Conservation (phyloP, 768 basidiomycete species). For the Mycena alexandri region DNA sequence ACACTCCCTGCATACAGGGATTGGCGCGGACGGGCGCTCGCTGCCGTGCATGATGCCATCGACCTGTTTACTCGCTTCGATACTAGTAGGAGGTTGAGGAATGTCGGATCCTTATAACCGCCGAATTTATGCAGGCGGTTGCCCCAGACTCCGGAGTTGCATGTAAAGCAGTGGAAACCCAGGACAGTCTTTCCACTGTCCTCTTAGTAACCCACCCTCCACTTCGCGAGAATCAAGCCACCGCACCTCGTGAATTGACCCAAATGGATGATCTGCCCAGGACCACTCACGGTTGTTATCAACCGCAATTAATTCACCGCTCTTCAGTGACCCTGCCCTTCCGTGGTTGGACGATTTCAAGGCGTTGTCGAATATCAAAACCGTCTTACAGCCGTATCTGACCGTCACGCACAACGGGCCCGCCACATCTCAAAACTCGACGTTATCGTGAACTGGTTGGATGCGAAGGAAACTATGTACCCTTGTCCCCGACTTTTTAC, state of each 20-base stretch:
- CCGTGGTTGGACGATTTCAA: constrained; percentile 32
- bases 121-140: constrained; percentile 27
- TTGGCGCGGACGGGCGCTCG: constrained; percentile 19
- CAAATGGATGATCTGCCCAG: background rate
- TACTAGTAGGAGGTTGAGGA: constrained; percentile 29
- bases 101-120: constrained; percentile 25
- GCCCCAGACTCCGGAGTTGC: constrained; percentile 5
- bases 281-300: constrained; percentile 22
- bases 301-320: constrained; percentile 6
- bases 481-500: background rate
- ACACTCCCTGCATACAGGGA: constrained; percentile 16
- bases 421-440: constrained; percentile 19
- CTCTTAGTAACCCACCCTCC: constrained; percentile 20
- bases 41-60: constrained; percentile 11
- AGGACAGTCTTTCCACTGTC: constrained; percentile 15
- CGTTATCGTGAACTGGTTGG: constrained; percentile 33
- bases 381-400: constrained; percentile 8
- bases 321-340: constrained; percentile 25
- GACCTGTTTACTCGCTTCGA: constrained; percentile 27
- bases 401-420: constrained; percentile 3
- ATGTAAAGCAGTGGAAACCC: constrained; percentile 25
- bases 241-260: constrained; percentile 20
- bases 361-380: constrained; percentile 3
- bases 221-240: constrained; percentile 27
- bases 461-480: constrained; percentile 15